Evolutionary conservation across 2,329 filamentous ascomycete genomes (phyloP), one percentile per base, ranked within the genome.

Genomic region (Xylaria sp.): DNA sequence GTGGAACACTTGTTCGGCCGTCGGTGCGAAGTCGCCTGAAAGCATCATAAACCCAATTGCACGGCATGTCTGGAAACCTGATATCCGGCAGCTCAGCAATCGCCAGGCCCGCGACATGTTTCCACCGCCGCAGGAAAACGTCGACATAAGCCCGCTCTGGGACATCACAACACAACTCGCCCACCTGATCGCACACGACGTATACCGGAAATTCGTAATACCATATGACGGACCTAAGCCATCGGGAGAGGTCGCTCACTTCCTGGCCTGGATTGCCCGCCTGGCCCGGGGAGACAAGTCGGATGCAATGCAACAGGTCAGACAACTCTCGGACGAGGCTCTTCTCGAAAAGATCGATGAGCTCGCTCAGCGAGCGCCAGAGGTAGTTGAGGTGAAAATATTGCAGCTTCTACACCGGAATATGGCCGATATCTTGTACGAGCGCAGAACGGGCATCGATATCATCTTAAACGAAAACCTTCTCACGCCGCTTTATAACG

Each of bases 61-160:
- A 16, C 44, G 57, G 2, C 16, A 59, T 1, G 51, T 54, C 1
- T 58, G 63, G 59, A 62, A 60, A 50, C 65, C 65, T 3, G 64
- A 67, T 39, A 57, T 66, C 16, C 62, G 59, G 19, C 42, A 39
- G 9, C 34, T 62, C 40, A 50, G 39, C 41, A 62, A 61, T 34
- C 9, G 21, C 11, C 57, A 62, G 20, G 20, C 13, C 2, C 44
- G 57, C 7, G 22, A 29, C 2, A 17, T 58, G 16, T 56, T 54
- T 41, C 60, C 50, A 19, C 50, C 59, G 16, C 54, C 60, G 13
- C 38, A 37, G 6, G 54, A 63, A 16, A 61, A 61, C 38, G 29
- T 45, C 7, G 49, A 53, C 11, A 40, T 38, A 17, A 41, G 21
- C 6, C 19, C 13, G 7, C 22, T 48, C 5, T 47, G 49, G 9